phyloP scores from a whole-genome alignment of 768 basidiomycete genomes.

The Auricularia sp. region DNA sequence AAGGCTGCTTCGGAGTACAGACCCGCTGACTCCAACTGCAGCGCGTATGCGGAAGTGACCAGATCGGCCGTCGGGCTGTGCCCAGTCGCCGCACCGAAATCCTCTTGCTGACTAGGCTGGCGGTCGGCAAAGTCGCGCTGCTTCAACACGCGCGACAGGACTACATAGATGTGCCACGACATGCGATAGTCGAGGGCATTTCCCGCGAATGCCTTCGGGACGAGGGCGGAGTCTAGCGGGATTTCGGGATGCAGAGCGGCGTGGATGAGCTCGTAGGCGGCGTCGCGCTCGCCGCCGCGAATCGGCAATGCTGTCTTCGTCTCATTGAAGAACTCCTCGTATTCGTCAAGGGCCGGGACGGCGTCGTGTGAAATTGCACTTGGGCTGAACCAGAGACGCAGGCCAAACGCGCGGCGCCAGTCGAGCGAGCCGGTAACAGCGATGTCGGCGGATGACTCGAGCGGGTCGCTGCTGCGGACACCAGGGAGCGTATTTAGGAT shows the following conservation, averaged over 20 bases:
- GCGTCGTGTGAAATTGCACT: conserved; percentile 45
- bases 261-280: conserved; percentile 71
- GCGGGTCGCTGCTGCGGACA: conserved; percentile 33
- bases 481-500: conserved; percentile 49
- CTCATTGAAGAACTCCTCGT: conserved; percentile 23
- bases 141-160: conserved; percentile 75
- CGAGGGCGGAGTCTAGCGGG: conserved; percentile 53
- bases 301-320: conserved; percentile 31
- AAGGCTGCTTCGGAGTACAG: conserved; percentile 82
- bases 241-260: conserved; percentile 64
- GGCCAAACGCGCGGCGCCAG: conserved; percentile 89
- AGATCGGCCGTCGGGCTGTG: conserved; percentile 78
- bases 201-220: conserved; percentile 63
- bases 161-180: conserved; percentile 87
- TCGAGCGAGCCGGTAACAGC: conserved; percentile 66
- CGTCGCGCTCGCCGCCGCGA: conserved; percentile 41
- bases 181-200: conserved; percentile 74
- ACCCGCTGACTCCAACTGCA: conserved; percentile 72
- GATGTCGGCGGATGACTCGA: conserved; percentile 46
- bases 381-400: conserved; percentile 83
- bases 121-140: conserved; percentile 86
- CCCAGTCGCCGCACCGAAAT: conserved; percentile 46
- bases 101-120: conserved; percentile 19
- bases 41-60: conserved; percentile 75
- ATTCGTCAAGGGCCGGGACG: conserved; percentile 55